Evolutionary conservation across 345 rosid genomes (phyloP).

Genomic region (Durio zibethinus): DNA sequence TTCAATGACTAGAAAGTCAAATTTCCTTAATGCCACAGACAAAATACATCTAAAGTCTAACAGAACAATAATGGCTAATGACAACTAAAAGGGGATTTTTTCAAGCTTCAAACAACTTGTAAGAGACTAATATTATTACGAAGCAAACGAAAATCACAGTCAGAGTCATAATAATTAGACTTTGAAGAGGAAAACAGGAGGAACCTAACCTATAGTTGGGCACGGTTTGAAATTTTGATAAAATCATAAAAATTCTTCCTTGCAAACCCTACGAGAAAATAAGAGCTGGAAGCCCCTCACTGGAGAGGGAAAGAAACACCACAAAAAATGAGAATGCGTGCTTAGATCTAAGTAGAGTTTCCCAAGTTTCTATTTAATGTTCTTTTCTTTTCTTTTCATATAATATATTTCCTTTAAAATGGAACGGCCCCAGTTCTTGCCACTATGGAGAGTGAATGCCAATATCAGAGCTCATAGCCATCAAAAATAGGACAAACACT

Average conservation of each 20-base stretch:
- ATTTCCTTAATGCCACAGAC: neutral
- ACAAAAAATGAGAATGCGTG: neutral
- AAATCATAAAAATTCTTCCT: neutral
- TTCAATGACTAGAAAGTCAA: constrained; percentile 5
- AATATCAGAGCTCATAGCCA: neutral
- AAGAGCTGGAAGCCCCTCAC: neutral
- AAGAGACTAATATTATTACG: neutral
- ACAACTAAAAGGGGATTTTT: neutral
- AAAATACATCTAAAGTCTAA: neutral
- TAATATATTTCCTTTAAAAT: neutral
- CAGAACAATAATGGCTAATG: neutral
- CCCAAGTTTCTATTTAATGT: neutral
- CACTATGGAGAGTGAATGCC: neutral
- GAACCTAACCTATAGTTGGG: neutral
- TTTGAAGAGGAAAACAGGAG: neutral
- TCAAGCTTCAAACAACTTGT: neutral
- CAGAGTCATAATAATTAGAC: neutral
- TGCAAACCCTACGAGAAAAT: neutral
- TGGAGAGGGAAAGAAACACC: neutral
- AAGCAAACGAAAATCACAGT: neutral
- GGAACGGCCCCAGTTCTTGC: neutral
- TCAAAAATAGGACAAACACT: neutral
- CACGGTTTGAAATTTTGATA: neutral
- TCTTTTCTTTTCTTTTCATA: neutral
- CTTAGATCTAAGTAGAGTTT: neutral